phyloP scores from a whole-genome alignment of 2,329 filamentous ascomycete genomes.

The Colletotrichum camelliae region DNA sequence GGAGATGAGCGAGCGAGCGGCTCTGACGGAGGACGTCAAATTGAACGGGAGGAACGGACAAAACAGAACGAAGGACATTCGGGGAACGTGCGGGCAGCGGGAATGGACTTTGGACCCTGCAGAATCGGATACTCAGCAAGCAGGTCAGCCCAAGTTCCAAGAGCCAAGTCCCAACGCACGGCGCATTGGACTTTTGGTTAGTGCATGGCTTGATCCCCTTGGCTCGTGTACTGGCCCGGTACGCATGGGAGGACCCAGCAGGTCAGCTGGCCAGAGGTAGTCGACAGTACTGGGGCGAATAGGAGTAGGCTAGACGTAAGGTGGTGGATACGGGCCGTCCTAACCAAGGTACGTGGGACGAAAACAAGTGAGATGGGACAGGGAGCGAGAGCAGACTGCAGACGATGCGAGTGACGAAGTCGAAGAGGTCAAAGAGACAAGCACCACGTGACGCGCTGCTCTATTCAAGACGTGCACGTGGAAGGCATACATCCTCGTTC shows the following conservation, averaged over 20 bases:
- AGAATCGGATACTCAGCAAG: slow-evolving; percentile 19
- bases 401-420: background rate
- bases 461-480: background rate
- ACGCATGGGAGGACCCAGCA: slow-evolving; percentile 4
- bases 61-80: background rate
- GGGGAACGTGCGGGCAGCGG: slow-evolving; percentile 2
- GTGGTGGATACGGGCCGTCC: slow-evolving; percentile 5
- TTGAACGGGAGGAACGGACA: background rate
- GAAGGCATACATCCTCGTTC: background rate
- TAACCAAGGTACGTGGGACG: slow-evolving; percentile 4
- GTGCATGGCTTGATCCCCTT: slow-evolving; percentile 3
- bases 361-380: background rate
- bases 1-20: background rate
- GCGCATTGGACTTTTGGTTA: background rate
- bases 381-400: background rate
- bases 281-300: background rate
- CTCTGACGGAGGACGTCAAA: background rate
- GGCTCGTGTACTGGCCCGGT: slow-evolving; percentile 6
- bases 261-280: slow-evolving; percentile 12
- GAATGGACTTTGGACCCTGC: slow-evolving; percentile 20
- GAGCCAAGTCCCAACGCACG: background rate
- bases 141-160: background rate
- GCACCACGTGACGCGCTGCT: background rate
- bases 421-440: background rate
- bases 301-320: background rate